Evolutionary conservation across 2,329 filamentous ascomycete genomes (phyloP), one percentile per base, ranked within the genome.

Genomic region (Verticillium isaacii): DNA sequence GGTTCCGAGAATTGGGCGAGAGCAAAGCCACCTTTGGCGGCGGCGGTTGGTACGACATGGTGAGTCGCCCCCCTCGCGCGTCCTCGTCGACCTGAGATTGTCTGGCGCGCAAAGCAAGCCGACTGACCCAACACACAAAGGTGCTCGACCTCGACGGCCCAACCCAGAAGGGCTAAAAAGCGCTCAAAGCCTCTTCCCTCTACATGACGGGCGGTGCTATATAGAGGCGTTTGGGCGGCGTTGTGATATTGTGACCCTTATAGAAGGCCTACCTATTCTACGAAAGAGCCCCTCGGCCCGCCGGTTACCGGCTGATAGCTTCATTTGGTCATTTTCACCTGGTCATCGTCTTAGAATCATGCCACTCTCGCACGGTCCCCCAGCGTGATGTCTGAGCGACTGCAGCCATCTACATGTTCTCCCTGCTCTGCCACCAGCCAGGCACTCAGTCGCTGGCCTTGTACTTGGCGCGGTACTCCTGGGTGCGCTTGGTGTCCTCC

Each of bases 21-120:
- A 95, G 92, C 73, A 77, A 84, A 63, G 89, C 86, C 58, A 80
- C 84, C 62, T 93, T 92, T 75, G 90, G 88, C 23, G 92, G 92
- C 41, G 91, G 92, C 36, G 88, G 86, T 19, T 97, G 93, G 92
- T 82, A 86, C 67, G 88, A 95, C 72, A 87, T 97, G 91, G 90
- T 93, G 73, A 73, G 81, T 32, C 25, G 17, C 8, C 45, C 45
- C 34, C 45, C 19, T 14, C n/a, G 3, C 11, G 45, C 12, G 15
- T 15, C 14, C 6, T n/a, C 6, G 37, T 50, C 19, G 3, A 9
- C 23, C 19, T 50, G 19, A 23, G 11, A 9, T 23, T 11, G 19
- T 15, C 45, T 5, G 19, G 12, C 45, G 12, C 45, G n/a, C 34
- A 23, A n/a, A 50, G n/a, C n/a, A 50, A 50, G 23, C 23, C 15